Percentiles rank a stretch among this genome's conserved stretches.
Evolutionary conservation across 495 filamentous ascomycete genomes (phyloP).

Genomic region (Aspergillus egyptiacus): DNA sequence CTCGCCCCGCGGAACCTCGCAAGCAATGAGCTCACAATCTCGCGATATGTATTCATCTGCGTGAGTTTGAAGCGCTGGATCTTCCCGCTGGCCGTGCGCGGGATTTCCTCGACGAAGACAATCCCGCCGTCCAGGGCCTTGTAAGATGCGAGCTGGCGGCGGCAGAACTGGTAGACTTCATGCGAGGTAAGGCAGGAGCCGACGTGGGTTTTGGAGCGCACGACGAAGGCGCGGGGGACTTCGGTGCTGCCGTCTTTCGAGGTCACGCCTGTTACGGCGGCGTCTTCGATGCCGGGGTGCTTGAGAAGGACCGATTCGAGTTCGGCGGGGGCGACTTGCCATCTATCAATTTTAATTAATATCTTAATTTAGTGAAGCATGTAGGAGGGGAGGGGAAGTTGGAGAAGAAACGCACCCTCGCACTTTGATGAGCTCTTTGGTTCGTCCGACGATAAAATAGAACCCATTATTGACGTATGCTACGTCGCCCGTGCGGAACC

Average conservation of each 20-base stretch:
- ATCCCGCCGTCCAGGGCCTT: slow-evolving; percentile 70
- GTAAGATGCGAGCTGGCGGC: slow-evolving; percentile 54
- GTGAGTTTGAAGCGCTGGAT: slow-evolving; percentile 53
- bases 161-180: slow-evolving; percentile 58
- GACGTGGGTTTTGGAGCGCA: slow-evolving; percentile 35
- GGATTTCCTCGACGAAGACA: slow-evolving; percentile 65
- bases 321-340: slow-evolving; percentile 83
- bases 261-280: slow-evolving; percentile 70
- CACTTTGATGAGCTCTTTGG: slow-evolving; percentile 73
- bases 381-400: background rate
- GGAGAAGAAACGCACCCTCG: slow-evolving; percentile 30
- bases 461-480: slow-evolving; percentile 54
- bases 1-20: slow-evolving; percentile 26
- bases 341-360: slow-evolving; percentile 18
- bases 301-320: slow-evolving; percentile 71
- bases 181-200: slow-evolving; percentile 41
- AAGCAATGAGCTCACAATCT: slow-evolving; percentile 40
- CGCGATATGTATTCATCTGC: slow-evolving; percentile 42
- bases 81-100: slow-evolving; percentile 74
- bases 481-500: slow-evolving; percentile 76
- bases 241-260: slow-evolving; percentile 51
- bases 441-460: slow-evolving; percentile 70
- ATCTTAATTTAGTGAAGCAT: background rate
- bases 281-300: slow-evolving; percentile 63
- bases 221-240: slow-evolving; percentile 68